Evolutionary conservation across 2,329 filamentous ascomycete species (phyloP).

Genomic region (Colletotrichum sp.): DNA sequence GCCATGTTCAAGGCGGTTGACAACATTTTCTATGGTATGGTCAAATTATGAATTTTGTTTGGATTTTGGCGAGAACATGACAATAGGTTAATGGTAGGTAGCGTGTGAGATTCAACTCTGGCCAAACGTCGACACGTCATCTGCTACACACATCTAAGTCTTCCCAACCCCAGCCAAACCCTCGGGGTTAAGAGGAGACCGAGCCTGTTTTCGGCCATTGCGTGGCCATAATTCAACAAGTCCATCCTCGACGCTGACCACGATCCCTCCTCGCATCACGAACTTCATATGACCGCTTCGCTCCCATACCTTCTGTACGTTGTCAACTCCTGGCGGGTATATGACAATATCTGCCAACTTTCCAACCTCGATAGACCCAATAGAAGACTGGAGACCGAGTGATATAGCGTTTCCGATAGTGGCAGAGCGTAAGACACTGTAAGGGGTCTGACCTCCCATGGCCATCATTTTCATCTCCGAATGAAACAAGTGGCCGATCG

Average conservation of each 20-base stretch:
- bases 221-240: background rate
- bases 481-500: background rate
- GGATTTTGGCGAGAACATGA: background rate
- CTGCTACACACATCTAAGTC: background rate
- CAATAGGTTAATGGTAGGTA: accelerated
- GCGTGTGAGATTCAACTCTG: accelerated
- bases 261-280: background rate
- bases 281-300: background rate
- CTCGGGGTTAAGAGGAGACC: background rate
- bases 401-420: background rate
- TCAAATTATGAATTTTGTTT: accelerated
- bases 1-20: background rate
- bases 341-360: background rate
- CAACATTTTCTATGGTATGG: accelerated
- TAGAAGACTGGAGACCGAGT: background rate
- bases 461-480: background rate
- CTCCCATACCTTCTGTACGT: background rate
- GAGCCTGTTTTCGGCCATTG: accelerated
- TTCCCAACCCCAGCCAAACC: background rate
- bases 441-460: accelerated
- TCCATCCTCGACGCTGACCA: accelerated
- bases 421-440: background rate
- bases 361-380: background rate
- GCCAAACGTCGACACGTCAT: accelerated
- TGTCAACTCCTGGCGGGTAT: background rate